Evolutionary conservation across 2,329 filamentous ascomycete species (phyloP).

Genomic region (Amauroascus niger): DNA sequence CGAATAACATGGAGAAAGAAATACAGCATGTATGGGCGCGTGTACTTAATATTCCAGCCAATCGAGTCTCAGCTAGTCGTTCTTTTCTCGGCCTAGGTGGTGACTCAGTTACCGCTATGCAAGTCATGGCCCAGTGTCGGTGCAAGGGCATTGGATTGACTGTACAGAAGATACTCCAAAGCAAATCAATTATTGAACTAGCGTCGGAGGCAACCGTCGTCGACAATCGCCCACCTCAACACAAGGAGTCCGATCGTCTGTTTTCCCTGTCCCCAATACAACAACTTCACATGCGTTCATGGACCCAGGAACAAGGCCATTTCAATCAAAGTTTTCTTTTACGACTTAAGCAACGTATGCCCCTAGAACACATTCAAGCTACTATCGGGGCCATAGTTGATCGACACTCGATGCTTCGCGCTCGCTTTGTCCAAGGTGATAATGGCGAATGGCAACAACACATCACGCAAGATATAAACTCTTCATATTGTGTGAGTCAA

Average conservation of each 20-base stretch:
- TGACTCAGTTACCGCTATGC: constrained; percentile 9
- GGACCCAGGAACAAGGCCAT: constrained; percentile 22
- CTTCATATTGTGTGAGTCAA: not conserved
- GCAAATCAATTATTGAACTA: not conserved
- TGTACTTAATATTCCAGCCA: constrained; percentile 34
- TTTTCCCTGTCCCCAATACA: constrained; percentile 34
- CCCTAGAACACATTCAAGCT: constrained; percentile 20
- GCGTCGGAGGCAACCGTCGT: not conserved
- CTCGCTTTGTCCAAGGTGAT: constrained; percentile 24
- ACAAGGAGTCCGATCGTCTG: constrained; percentile 23
- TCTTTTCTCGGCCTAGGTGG: constrained; percentile 3
- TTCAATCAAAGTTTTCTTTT: constrained; percentile 33
- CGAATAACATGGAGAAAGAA: not conserved
- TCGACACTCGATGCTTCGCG: constrained; percentile 33
- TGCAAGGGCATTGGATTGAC: not conserved
- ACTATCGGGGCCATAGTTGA: constrained; percentile 27
- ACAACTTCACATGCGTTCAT: constrained; percentile 29
- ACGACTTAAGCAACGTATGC: constrained; percentile 23
- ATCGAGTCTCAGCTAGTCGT: constrained; percentile 5
- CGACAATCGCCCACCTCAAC: not conserved
- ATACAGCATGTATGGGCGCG: constrained; percentile 13
- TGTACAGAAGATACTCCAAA: not conserved
- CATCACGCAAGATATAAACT: not conserved
- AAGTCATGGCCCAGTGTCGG: not conserved
- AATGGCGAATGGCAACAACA: constrained; percentile 21